Evolutionary conservation across 768 basidiomycete genomes (phyloP).

Genomic region (Cytidiella melzeri): DNA sequence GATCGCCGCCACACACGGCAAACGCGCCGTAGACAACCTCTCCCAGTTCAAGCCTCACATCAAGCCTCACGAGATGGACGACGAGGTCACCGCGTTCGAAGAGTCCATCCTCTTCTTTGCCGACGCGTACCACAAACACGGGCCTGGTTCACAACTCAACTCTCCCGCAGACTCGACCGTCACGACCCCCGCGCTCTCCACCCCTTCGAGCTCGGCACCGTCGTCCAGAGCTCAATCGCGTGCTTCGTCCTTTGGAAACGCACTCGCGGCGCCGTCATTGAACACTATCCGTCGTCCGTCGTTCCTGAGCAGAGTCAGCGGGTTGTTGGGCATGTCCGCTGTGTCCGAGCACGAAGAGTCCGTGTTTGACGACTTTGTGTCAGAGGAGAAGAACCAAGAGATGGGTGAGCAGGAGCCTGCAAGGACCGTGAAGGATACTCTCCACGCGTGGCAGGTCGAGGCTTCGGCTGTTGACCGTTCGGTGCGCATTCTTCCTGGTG

Average conservation of each 20-base stretch:
- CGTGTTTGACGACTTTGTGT: constrained; percentile 28
- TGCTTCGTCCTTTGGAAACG: constrained; percentile 34
- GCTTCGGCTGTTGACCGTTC: constrained; percentile 51
- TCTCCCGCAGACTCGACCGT: constrained; percentile 29
- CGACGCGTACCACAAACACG: constrained; percentile 46
- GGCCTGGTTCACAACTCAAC: constrained; percentile 29
- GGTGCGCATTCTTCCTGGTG: constrained; percentile 70
- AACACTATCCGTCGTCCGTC: constrained; percentile 38
- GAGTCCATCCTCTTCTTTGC: constrained; percentile 60
- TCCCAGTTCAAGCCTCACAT: constrained; percentile 53
- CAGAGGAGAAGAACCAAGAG: constrained; percentile 31
- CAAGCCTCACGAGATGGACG: constrained; percentile 48
- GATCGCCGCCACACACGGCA: constrained; percentile 73
- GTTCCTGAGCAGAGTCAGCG: constrained; percentile 36
- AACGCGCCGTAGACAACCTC: constrained; percentile 73
- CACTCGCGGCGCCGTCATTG: constrained; percentile 19
- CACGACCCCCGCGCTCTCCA: constrained; percentile 36
- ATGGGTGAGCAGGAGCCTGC: constrained; percentile 25
- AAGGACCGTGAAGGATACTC: constrained; percentile 23
- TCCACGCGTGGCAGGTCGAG: constrained; percentile 51
- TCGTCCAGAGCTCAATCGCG: constrained; percentile 40
- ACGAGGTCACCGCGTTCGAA: constrained; percentile 56
- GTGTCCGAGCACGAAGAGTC: constrained; percentile 27
- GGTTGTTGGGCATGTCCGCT: constrained; percentile 31
- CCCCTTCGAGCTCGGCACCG: constrained; percentile 33